Conservation (phyloP, 768 basidiomycete species). For the Podaxis rugospora region DNA sequence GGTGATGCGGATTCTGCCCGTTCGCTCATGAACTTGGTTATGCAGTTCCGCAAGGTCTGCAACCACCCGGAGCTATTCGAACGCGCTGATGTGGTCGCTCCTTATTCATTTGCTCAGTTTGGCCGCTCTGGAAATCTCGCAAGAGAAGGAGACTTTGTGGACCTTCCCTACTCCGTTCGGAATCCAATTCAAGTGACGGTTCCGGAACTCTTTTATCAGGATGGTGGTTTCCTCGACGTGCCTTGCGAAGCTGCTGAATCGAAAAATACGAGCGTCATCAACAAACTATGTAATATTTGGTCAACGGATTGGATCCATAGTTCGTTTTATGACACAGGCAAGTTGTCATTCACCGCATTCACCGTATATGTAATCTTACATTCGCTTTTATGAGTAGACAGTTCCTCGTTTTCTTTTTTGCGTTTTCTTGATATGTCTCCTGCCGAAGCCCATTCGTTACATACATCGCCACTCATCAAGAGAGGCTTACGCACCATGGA, state of each 20-base stretch:
- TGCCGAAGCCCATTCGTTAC: conserved; percentile 59
- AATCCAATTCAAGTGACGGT: conserved; percentile 81
- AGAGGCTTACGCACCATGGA: conserved; percentile 46
- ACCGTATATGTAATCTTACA: background rate
- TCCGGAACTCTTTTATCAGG: conserved; percentile 72
- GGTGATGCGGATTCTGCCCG: conserved; percentile 90
- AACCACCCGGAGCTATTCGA: conserved; percentile 99
- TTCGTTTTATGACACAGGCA: conserved; percentile 66
- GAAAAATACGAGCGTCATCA: conserved; percentile 49
- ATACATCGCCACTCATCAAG: conserved; percentile 55
- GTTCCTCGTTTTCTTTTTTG: conserved; percentile 76
- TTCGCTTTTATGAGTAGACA: conserved; percentile 16
- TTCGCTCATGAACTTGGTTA: conserved; percentile 97
- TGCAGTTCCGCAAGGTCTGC: conserved; percentile 99
- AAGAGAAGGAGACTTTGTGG: conserved; percentile 83
- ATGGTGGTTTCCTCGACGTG: conserved; percentile 67
- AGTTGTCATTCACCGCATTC: conserved; percentile 17
- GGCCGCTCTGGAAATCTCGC: conserved; percentile 77
- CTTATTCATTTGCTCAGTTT: conserved; percentile 84
- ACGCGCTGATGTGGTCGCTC: conserved; percentile 91
- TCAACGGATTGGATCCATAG: conserved; percentile 71
- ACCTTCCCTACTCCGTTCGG: conserved; percentile 79
- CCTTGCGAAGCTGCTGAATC: conserved; percentile 50
- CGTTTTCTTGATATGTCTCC: conserved; percentile 62
- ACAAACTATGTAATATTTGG: conserved; percentile 88